Percentiles rank a stretch among this genome's conserved stretches.
Conservation (phyloP, 1,284 basidiomycete genomes). For the Marasmius sp. region DNA sequence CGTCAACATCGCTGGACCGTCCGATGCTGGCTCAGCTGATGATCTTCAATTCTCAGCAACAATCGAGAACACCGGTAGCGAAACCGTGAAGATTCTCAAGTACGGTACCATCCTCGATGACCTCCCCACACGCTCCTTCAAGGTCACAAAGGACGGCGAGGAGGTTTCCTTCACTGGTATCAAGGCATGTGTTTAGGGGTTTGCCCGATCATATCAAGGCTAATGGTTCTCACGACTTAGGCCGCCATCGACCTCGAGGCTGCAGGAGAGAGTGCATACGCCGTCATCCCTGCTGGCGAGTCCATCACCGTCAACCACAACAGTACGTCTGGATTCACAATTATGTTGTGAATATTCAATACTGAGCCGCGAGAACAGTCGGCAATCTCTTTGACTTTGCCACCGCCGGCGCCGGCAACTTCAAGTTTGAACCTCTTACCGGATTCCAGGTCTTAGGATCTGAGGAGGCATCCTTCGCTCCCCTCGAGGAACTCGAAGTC, state of each 20-base stretch:
- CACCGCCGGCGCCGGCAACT: slow-evolving; percentile 30
- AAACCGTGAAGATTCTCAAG: slow-evolving; percentile 39
- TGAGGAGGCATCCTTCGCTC: slow-evolving; percentile 11
- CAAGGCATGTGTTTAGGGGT: slow-evolving; percentile 27
- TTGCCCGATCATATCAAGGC: neutral
- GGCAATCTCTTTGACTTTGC: slow-evolving; percentile 35
- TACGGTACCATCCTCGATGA: slow-evolving; percentile 43
- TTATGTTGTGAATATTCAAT: neutral
- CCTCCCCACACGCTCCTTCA: slow-evolving; percentile 45
- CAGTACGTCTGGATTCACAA: slow-evolving; percentile 20
- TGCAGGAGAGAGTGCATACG: slow-evolving; percentile 37
- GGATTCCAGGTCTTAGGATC: slow-evolving; percentile 29
- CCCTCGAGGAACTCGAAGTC: slow-evolving; percentile 25
- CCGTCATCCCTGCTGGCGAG: slow-evolving; percentile 38
- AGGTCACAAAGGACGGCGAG: slow-evolving; percentile 37
- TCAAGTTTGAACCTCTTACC: slow-evolving; percentile 31
- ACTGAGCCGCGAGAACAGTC: slow-evolving; percentile 20
- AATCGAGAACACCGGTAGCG: slow-evolving; percentile 37
- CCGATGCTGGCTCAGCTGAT: slow-evolving; percentile 33
- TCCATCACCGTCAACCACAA: slow-evolving; percentile 38
- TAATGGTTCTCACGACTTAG: neutral
- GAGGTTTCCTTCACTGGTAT: slow-evolving; percentile 41
- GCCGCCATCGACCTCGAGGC: neutral
- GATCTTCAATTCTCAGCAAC: slow-evolving; percentile 39
- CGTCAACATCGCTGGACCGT: slow-evolving; percentile 30